These are phyloP conservation scores for Candida sp. DNA, from an alignment of 1,139 yeast genomes.

Conservation along the genomic window DNA sequence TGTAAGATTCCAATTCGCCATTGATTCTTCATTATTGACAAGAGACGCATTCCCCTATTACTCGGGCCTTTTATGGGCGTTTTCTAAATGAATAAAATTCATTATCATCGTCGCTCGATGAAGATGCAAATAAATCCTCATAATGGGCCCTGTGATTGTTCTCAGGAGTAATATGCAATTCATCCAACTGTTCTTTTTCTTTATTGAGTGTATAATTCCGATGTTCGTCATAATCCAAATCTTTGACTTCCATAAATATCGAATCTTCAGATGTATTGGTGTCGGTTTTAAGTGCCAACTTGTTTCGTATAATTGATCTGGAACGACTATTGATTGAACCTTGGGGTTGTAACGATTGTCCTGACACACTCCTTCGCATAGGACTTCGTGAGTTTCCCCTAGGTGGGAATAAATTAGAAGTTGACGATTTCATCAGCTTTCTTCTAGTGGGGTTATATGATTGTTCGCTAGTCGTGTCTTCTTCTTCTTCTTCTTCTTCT, in stretches of 20 bases:
- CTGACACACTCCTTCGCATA: slow-evolving; percentile 3
- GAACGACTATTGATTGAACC: slow-evolving; percentile 7
- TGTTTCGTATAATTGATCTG: slow-evolving; percentile 11
- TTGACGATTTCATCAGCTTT: slow-evolving; percentile 6
- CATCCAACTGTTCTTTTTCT: background rate
- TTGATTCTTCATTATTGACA: background rate
- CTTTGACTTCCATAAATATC: background rate
- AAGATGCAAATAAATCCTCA: background rate
- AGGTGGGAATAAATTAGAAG: slow-evolving; percentile 5
- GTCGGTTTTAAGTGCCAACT: slow-evolving; percentile 6
- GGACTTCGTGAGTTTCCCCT: slow-evolving; percentile 2
- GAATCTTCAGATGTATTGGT: background rate
- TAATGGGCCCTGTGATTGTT: background rate
- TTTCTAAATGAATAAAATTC: background rate
- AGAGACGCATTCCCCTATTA: background rate
- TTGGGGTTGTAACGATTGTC: slow-evolving; percentile 3
- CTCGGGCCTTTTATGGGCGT: background rate
- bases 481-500: slow-evolving; percentile 2
- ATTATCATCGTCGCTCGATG: background rate
- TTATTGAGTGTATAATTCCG: background rate
- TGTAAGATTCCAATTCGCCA: too few species aligned
- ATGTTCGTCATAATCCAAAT: background rate
- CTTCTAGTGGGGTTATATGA: slow-evolving; percentile 7
- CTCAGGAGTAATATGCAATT: background rate
- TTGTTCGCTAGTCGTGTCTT: slow-evolving; percentile 1